These are phyloP conservation scores for Fragilaria radians DNA, from an alignment of 108 stramenopile genomes.

Conservation along the genomic window DNA sequence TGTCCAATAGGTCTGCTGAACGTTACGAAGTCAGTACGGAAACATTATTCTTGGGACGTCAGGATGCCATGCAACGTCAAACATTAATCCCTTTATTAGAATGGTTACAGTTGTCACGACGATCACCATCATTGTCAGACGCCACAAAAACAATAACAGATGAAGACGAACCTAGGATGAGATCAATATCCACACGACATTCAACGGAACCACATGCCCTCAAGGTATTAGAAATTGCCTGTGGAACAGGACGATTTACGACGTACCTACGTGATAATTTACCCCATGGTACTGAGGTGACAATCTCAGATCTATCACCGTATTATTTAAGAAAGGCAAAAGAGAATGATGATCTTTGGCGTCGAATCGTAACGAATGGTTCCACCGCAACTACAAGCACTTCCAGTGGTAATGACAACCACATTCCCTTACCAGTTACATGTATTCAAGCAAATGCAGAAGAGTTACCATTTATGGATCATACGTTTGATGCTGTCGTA, in stretches of 20 bases:
- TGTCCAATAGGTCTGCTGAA: slow-evolving; percentile 23
- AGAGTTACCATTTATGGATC: slow-evolving; percentile 34
- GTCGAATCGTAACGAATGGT: background rate
- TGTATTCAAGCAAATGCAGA: slow-evolving; percentile 51
- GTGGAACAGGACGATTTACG: slow-evolving; percentile 50
- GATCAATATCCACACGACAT: too few relatives aligned
- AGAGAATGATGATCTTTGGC: slow-evolving; percentile 30
- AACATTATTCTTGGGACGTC: slow-evolving; percentile 48
- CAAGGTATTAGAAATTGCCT: slow-evolving; percentile 44
- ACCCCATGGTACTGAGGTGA: slow-evolving; percentile 17
- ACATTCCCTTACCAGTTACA: slow-evolving; percentile 13
- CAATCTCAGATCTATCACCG: slow-evolving; percentile 32
- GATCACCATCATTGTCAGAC: too few relatives aligned
- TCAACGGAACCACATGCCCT: too few relatives aligned
- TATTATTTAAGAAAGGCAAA: slow-evolving; percentile 34
- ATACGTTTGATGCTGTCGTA: slow-evolving; percentile 42
- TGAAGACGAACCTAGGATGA: slow-evolving; percentile 6
- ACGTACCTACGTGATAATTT: slow-evolving; percentile 48
- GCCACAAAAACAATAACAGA: too few relatives aligned
- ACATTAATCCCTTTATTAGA: slow-evolving; percentile 14
- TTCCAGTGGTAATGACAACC: too few relatives aligned
- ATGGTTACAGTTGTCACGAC: too few relatives aligned
- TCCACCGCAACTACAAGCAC: background rate
- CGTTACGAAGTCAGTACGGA: slow-evolving; percentile 38
- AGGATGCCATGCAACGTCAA: slow-evolving; percentile 40